These are phyloP conservation scores for Pelargonium citronellum DNA, from an alignment of 441 rosid genomes.

Conservation along the genomic window DNA sequence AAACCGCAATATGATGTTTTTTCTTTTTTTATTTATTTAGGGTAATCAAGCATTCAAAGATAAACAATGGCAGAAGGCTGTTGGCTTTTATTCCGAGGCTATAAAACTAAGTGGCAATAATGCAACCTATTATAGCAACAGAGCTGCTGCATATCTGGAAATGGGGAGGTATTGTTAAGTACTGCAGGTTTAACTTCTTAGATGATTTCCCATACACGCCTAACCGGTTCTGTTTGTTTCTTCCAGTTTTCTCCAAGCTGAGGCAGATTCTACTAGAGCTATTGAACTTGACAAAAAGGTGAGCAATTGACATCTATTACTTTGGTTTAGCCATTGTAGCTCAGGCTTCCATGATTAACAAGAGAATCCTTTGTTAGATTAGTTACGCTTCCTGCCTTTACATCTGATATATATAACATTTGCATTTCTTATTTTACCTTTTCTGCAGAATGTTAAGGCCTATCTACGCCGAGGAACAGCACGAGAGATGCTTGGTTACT, in stretches of 20 bases:
- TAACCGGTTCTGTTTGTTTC: slow-evolving; percentile 15
- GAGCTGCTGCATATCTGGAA: slow-evolving; percentile 96
- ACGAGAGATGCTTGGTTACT: slow-evolving; percentile 72
- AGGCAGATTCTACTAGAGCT: slow-evolving; percentile 79
- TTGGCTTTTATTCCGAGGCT: slow-evolving; percentile 70
- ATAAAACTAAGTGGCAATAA: slow-evolving; percentile 61
- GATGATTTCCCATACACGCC: slow-evolving; percentile 4
- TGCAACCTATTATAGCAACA: slow-evolving; percentile 87
- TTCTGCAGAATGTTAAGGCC: slow-evolving; percentile 71
- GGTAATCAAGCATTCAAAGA: slow-evolving; percentile 94
- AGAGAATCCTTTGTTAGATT: too few species aligned
- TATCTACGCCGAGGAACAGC: slow-evolving; percentile 94
- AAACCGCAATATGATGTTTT: not conserved
- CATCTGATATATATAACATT: slow-evolving; percentile 2
- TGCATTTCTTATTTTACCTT: not conserved
- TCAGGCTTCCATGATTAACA: too few species aligned
- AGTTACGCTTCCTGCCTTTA: not conserved
- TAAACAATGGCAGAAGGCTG: slow-evolving; percentile 79
- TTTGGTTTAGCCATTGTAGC: too few species aligned
- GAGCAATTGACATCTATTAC: slow-evolving; percentile 1
- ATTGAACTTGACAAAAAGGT: slow-evolving; percentile 89
- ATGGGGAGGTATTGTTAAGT: slow-evolving; percentile 46
- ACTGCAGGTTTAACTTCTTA: slow-evolving; percentile 4
- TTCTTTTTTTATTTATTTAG: slow-evolving; percentile 31
- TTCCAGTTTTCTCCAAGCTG: slow-evolving; percentile 77